A percentile compares a stretch with the other conserved stretches of the same genome.
Evolutionary conservation across 805 yeast genomes (phyloP).

Genomic region (Barnettozyma wickerhamii): DNA sequence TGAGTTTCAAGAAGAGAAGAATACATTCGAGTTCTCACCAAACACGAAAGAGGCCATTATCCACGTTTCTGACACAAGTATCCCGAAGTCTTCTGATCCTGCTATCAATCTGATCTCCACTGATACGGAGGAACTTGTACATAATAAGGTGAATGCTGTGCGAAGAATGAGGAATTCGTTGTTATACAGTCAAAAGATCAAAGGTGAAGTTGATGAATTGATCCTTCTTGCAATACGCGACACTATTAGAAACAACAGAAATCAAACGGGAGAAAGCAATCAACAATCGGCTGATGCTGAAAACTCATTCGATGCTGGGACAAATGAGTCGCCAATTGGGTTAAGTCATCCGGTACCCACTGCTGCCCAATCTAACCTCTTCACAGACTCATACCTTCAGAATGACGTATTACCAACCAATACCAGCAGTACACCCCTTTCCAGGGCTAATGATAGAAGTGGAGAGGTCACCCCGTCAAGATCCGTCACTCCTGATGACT

Average conservation of each 20-base stretch:
- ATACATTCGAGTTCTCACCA: conserved; percentile 47
- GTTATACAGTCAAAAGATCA: conserved; percentile 70
- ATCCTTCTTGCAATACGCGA: conserved; percentile 60
- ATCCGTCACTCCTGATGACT: conserved; percentile 48
- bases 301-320: conserved; percentile 1
- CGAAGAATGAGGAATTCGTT: conserved; percentile 68
- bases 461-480: conserved; percentile 27
- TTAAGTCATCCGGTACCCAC: conserved; percentile 24
- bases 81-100: conserved; percentile 55
- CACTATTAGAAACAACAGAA: conserved; percentile 49
- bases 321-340: conserved; percentile 1
- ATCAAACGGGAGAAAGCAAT: conserved; percentile 21
- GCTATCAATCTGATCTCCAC: conserved; percentile 58
- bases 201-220: conserved; percentile 69
- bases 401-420: conserved; percentile 36
- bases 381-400: conserved; percentile 37
- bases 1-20: conserved; percentile 36
- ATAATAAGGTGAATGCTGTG: conserved; percentile 64
- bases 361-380: conserved; percentile 26
- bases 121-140: conserved; percentile 61
- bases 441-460: conserved; percentile 7
- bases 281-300: conserved; percentile 6
- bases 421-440: not conserved
- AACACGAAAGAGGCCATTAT: conserved; percentile 54
- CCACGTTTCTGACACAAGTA: conserved; percentile 31